These are phyloP conservation scores for Arthromyces matolae DNA, from an alignment of 768 basidiomycete genomes.

Conservation along the genomic window DNA sequence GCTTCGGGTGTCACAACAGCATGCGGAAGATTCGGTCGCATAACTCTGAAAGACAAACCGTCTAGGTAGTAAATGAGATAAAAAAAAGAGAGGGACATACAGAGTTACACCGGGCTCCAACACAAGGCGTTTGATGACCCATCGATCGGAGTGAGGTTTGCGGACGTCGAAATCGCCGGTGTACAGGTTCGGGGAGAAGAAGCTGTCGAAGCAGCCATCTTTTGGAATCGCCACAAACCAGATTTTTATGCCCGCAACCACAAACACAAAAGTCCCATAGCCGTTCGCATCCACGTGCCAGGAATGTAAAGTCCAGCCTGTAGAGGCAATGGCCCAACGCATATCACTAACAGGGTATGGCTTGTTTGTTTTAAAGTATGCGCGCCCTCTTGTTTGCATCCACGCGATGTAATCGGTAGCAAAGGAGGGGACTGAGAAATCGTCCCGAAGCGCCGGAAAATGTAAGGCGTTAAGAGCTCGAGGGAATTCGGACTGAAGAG, in stretches of 20 bases:
- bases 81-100: neutral
- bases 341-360: conserved; percentile 1
- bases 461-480: neutral
- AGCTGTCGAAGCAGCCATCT: neutral
- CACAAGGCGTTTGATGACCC: neutral
- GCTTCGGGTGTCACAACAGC: neutral
- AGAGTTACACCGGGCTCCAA: neutral
- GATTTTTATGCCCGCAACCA: neutral
- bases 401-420: neutral
- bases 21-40: neutral
- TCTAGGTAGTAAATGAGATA: neutral
- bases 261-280: neutral
- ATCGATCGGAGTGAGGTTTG: neutral
- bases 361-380: neutral
- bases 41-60: neutral
- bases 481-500: no score
- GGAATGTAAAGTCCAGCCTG: neutral
- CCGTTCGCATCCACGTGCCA: conserved; percentile 2
- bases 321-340: conserved; percentile 6
- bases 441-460: neutral
- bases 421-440: neutral
- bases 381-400: neutral
- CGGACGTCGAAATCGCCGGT: neutral
- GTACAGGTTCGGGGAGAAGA: neutral
- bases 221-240: neutral